Base-by-base conservation (phyloP, 2,329 filamentous ascomycete genomes). In the Aspergillus costaricaensis region DNA sequence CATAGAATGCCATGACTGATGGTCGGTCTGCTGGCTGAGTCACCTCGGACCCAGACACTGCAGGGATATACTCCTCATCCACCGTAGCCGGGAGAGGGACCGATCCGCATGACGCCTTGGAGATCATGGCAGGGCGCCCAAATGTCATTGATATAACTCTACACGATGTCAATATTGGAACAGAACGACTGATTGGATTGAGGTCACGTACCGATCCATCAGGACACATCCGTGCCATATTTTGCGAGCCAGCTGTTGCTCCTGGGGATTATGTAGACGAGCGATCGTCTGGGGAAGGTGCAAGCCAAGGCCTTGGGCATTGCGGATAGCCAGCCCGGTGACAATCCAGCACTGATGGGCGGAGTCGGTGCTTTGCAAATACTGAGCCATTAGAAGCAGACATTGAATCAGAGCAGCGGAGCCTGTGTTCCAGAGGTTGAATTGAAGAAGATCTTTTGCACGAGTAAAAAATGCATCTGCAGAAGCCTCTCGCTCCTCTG, bases 291-390 rank as follows among this genome's bases (percentile, higher is more conserved):
- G 76, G 0, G 76, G 72, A 3, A 81, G 66, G 53, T 83, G 80
- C 27, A 83, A 66, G 0, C 80, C 81, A 2, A 83, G 58, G 0
- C 80, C 78, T 53, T 83, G 79, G 0, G 81, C 81, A 15, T 78
- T 81, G 1, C 80, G 73, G 15, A 82, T 76, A 0, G 80, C 80
- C 4, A 79, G 70, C 0, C 81, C 81, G 0, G 80, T 77, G 4
- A 80, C 75, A 68, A 83, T 81, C 81, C 81, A 83, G 1, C 79
- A 82, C 59, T 81, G 77, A 59, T 82, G 78, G 0, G 79, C 76
- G 5, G 77, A 76, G 12, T 80, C 76, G 0, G 81, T 82, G 49
- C 81, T 81, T 47, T 83, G 81, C 0, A 83, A 67, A 59, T 82
- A 83, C 48, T 82, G 81, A 10, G 77, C 79, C 61, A 81, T 80